These are phyloP conservation scores for Kickxella alabastrina DNA, from an alignment of 192 early-diverging fungal species.

Conservation along the genomic window DNA sequence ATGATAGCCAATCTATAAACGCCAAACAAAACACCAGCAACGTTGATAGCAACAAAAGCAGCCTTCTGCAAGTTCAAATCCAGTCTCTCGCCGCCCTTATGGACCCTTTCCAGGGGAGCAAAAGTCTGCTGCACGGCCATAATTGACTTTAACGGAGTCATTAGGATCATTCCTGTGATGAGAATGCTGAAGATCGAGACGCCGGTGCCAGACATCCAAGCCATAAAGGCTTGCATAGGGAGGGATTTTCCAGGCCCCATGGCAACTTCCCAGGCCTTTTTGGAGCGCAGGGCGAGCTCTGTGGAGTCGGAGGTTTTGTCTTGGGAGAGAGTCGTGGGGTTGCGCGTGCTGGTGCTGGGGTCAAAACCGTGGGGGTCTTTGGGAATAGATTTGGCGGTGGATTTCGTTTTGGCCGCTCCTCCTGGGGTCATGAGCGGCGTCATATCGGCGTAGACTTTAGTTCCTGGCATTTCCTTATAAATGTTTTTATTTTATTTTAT, in stretches of 20 bases:
- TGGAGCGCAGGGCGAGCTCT: slow-evolving; percentile 36
- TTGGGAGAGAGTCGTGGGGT: slow-evolving; percentile 1
- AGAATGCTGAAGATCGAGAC: slow-evolving; percentile 96
- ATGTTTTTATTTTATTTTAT: too few species aligned
- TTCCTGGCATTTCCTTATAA: slow-evolving; percentile 1
- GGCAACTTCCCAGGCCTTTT: slow-evolving; percentile 98
- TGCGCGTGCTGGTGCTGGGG: slow-evolving; percentile 8
- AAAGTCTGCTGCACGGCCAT: slow-evolving; percentile 69
- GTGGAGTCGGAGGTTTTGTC: slow-evolving; percentile 13
- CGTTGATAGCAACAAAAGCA: slow-evolving; percentile 77
- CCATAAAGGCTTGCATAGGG: slow-evolving; percentile 98
- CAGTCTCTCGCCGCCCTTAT: slow-evolving; percentile 31
- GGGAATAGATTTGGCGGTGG: not conserved
- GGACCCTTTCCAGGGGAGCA: slow-evolving; percentile 67
- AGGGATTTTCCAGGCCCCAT: slow-evolving; percentile 83
- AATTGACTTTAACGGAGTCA: slow-evolving; percentile 75
- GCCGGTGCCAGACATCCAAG: slow-evolving; percentile 96
- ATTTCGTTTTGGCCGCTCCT: slow-evolving; percentile 11
- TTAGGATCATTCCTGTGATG: slow-evolving; percentile 94
- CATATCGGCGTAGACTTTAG: slow-evolving; percentile 39
- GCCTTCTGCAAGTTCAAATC: slow-evolving; percentile 75
- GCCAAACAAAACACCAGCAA: slow-evolving; percentile 76
- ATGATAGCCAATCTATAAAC: slow-evolving; percentile 89
- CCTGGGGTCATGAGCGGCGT: slow-evolving; percentile 28
- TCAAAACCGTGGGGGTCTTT: slow-evolving; percentile 38